Base-by-base conservation (phyloP, 495 filamentous ascomycete genomes). In the Xylaria flabelliformis region DNA sequence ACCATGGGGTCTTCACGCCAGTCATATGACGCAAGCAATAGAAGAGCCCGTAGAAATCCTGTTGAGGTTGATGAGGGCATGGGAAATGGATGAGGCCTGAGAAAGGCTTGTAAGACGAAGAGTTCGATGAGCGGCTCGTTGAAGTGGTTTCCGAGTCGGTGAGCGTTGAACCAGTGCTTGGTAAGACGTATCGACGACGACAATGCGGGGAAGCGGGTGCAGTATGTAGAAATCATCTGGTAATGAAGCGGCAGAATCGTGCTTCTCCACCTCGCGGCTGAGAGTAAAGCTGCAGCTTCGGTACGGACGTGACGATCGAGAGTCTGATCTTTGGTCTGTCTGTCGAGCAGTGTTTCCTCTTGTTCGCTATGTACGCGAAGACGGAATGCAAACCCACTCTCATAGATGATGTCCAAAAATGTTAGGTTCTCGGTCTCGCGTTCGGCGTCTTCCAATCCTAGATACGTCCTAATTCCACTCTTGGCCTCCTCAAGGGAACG, bases 101-200 rank as follows among this genome's bases (percentile, higher is more conserved):
- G 82, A 79, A 98, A 99, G 44, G 87, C 86, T 48, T 89, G 90
- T 7, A 90, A 85, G 17, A 89, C 91, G 50, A 96, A 79, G 44
- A 98, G 87, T 80, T 99, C 96, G 67, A 97, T 87, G 39, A 97
- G 79, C 77, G 95, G 94, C 26, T 94, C 90, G 39, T 85, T 85
- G 77, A 98, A 83, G 74, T 97, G 92, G 39, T 83, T 85, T 0
- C 87, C 85, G 26, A 99, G 89, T 53, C 96, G 90, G 74, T 99
- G 96, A 1, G 87, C 86, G 73, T 88, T 88, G 77, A 97, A 96
- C 96, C 96, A 99, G 74, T 89, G 85, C 81, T 98, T 98, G 46
- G 93, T 83, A 6, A 98, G 85, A n/a, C 95, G 92, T 67, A 97
- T 92, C 4, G 93, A 92, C 1, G 93, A 89, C 19, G 94, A 96